Evolutionary conservation across 257 asterid genomes (phyloP), one percentile per base, ranked within the genome.

Genomic region (Knoxia roxburghii): DNA sequence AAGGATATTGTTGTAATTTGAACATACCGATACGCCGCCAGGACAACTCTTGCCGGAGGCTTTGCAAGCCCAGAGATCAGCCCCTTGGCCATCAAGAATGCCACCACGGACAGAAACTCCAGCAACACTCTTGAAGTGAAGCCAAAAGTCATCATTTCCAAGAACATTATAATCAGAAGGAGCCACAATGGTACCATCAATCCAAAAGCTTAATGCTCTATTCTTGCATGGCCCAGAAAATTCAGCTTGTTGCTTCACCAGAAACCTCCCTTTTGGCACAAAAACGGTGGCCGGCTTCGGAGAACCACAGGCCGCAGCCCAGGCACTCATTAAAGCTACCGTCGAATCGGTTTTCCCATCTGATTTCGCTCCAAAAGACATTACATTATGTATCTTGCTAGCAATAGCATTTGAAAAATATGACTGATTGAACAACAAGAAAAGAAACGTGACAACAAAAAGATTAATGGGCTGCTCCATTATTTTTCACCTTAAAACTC

Each of bases 51-150:
- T 61, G 77, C 78, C 67, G 13, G 83, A 63, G 39, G 45, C 68
- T 74, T 88, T 88, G 76, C 94, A 88, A 17, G 77, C 78, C 96
- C 96, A 88, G 68, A 88, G 68, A 60, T 68, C 49, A 11, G 78
- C 53, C 6, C 96, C 96, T 54, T 35, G 89, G n/a, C 77, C 94
- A 35, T 86, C 86, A 21, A 86, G 88, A 6, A 51, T 60, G 4
- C 96, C 96, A 2, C 91, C 91, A 4, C 18, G 49, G 53, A 86
- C 75, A 0, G 82, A 68, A 20, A 88, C 68, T 9, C 94, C 85
- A 4, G 74, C 75, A 23, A 75, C 85, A 6, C 67, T 26, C 2
- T 81, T 69, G 9, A 88, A 86, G 15, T 68, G 68, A 46, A 88
- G 62, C 96, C 94, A 88, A 17, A 72, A 65, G 0, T 39, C 46